A percentile compares a stretch with the other conserved stretches of the same genome.
Evolutionary conservation across 306 rosid genomes (phyloP).

Genomic region (Medicago lupulina): DNA sequence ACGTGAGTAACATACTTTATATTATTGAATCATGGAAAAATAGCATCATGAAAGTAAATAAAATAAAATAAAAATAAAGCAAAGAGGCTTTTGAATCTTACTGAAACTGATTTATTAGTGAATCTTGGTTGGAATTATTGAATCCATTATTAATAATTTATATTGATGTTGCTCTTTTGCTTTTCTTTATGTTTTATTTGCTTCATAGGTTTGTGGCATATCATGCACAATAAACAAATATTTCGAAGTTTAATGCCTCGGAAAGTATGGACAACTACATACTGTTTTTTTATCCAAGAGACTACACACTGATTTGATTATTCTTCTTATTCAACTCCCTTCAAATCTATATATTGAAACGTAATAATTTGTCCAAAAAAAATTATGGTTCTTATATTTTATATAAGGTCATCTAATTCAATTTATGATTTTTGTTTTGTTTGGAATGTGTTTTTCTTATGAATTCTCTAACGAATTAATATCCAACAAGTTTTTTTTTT

Average conservation of each 20-base stretch:
- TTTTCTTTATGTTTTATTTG: conserved; percentile 34
- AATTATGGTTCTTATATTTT: background rate
- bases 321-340: background rate
- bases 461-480: background rate
- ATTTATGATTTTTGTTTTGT: background rate
- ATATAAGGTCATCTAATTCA: background rate
- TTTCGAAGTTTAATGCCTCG: conserved; percentile 54
- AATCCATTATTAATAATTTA: conserved; percentile 17
- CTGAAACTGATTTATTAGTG: conserved; percentile 24
- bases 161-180: conserved; percentile 17
- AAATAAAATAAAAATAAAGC: conserved; percentile 15
- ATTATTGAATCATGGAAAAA: conserved; percentile 16
- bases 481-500: no score
- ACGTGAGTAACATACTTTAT: conserved; percentile 46
- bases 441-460: background rate
- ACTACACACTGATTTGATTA: conserved; percentile 1
- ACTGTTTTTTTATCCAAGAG: no score
- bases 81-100: conserved; percentile 39
- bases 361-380: background rate
- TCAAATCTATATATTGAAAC: background rate
- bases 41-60: conserved; percentile 32
- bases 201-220: conserved; percentile 41
- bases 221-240: conserved; percentile 46
- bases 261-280: conserved; percentile 55
- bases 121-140: conserved; percentile 34